These are phyloP conservation scores for Suillus americanus DNA, from an alignment of 768 basidiomycete species.

Conservation along the genomic window DNA sequence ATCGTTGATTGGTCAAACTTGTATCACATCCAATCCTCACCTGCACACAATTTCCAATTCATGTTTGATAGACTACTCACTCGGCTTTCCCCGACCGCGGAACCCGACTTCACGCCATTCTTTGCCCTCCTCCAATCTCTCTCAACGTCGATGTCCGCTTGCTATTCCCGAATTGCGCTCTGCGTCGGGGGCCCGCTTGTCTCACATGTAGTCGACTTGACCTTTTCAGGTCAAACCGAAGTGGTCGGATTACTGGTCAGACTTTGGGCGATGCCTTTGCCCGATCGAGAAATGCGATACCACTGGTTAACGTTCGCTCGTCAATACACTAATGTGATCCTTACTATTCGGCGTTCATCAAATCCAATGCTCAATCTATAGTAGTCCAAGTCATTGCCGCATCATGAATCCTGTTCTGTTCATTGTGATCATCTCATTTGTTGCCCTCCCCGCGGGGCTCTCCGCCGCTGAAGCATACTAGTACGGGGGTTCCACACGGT, in stretches of 20 bases:
- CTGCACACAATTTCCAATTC: background rate
- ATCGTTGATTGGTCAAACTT: background rate
- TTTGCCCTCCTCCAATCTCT: background rate
- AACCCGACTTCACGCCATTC: conserved; percentile 10
- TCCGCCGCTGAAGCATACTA: no score
- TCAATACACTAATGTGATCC: background rate
- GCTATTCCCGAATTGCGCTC: background rate
- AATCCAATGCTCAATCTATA: background rate
- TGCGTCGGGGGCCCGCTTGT: background rate
- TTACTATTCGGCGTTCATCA: background rate
- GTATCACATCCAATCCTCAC: no score
- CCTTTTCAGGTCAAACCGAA: background rate
- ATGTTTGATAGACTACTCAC: conserved; percentile 12
- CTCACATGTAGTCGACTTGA: background rate
- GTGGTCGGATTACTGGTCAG: background rate
- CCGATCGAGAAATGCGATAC: background rate
- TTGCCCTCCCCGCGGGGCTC: conserved; percentile 4
- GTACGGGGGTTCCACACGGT: background rate
- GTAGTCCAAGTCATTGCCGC: background rate
- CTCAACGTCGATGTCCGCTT: background rate
- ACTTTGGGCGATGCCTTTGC: background rate
- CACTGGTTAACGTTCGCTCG: background rate
- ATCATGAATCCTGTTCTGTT: background rate
- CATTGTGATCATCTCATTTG: background rate
- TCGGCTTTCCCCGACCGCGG: conserved; percentile 5